Percentiles rank a stretch among this genome's conserved stretches.
Conservation (phyloP, 2,329 filamentous ascomycete genomes). For the Claviceps africana region DNA sequence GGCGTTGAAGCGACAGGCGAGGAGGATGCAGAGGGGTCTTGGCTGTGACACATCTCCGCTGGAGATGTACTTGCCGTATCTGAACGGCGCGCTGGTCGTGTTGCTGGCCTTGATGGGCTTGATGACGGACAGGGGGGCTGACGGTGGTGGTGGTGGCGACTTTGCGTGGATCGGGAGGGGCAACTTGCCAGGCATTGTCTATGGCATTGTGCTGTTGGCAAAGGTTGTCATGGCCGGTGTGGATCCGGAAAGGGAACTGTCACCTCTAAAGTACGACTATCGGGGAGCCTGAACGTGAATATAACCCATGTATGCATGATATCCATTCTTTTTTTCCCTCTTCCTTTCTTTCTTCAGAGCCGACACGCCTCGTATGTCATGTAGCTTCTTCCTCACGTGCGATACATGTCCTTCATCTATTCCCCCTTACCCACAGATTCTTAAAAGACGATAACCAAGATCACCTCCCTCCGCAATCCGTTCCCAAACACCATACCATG, state of each 20-base stretch:
- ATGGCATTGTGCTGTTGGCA: slow-evolving; percentile 44
- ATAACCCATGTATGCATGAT: neutral
- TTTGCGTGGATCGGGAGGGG: slow-evolving; percentile 30
- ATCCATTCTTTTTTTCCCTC: neutral
- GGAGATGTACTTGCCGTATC: slow-evolving; percentile 41
- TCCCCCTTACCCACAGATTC: neutral
- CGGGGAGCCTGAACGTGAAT: slow-evolving; percentile 42
- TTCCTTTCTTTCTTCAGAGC: too few relatives aligned
- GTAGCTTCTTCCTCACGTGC: neutral
- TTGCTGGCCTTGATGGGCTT: slow-evolving; percentile 35
- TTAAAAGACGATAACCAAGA: neutral
- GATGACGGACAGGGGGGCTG: slow-evolving; percentile 18
- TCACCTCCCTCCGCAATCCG: neutral
- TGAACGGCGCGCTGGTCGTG: slow-evolving; percentile 44
- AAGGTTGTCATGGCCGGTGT: slow-evolving; percentile 55
- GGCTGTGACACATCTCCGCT: slow-evolving; percentile 29
- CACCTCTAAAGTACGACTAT: slow-evolving; percentile 47
- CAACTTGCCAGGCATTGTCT: slow-evolving; percentile 42
- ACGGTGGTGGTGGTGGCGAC: slow-evolving; percentile 13
- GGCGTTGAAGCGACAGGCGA: slow-evolving; percentile 1
- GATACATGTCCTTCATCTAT: neutral
- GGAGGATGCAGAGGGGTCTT: slow-evolving; percentile 7
- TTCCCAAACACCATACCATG: neutral
- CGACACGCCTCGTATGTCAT: neutral
- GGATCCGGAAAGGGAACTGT: slow-evolving; percentile 52